Conservation (phyloP, 768 basidiomycete species). For the Termitomyces sp. region DNA sequence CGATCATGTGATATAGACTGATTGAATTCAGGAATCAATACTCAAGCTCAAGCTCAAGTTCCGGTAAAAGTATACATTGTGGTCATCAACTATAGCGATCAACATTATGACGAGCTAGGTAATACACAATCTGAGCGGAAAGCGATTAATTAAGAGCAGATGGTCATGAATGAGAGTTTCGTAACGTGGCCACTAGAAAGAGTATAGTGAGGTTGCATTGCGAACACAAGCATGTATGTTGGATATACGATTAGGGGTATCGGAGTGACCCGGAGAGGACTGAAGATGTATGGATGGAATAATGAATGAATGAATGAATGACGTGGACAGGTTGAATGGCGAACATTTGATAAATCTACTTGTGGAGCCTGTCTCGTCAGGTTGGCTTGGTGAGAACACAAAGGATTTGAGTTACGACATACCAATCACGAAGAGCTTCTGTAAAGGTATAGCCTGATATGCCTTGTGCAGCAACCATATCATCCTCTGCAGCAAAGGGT, state of each 20-base stretch:
- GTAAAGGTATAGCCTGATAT: slow-evolving; percentile 28
- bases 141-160: slow-evolving; percentile 17
- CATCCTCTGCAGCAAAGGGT: slow-evolving; percentile 68
- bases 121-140: slow-evolving; percentile 20
- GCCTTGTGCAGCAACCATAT: slow-evolving; percentile 17
- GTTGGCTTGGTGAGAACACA: not conserved
- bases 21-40: not conserved
- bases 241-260: slow-evolving; percentile 19
- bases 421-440: slow-evolving; percentile 18
- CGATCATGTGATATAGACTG: slow-evolving; percentile 13
- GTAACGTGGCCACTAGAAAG: slow-evolving; percentile 14
- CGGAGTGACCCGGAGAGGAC: not conserved
- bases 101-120: slow-evolving; percentile 25
- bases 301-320: slow-evolving; percentile 10
- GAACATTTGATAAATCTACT: slow-evolving; percentile 10
- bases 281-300: slow-evolving; percentile 8
- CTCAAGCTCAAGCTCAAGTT: not conserved
- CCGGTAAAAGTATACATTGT: slow-evolving; percentile 5
- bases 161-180: slow-evolving; percentile 19
- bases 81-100: slow-evolving; percentile 9
- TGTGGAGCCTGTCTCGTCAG: slow-evolving; percentile 1
- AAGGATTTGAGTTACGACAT: not conserved
- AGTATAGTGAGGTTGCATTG: slow-evolving; percentile 7
- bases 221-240: slow-evolving; percentile 9
- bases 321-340: slow-evolving; percentile 1